A percentile compares a stretch with the other conserved stretches of the same genome.
These are phyloP conservation scores for Platanthera guangdongensis DNA, from an alignment of 106 monocot genomes.

Conservation along the genomic window DNA sequence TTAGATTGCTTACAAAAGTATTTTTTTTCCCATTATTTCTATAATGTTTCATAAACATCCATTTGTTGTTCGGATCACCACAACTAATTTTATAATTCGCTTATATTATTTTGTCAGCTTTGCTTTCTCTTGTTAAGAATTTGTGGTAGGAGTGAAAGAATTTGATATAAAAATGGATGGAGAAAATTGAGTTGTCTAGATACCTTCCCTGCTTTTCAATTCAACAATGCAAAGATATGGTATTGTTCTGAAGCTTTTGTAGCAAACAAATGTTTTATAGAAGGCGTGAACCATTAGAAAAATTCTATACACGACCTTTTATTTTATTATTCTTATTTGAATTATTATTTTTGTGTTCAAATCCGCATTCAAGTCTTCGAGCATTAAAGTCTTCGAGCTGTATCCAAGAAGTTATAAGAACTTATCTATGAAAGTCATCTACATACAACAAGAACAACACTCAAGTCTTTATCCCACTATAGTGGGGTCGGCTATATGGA, in stretches of 20 bases:
- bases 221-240: background rate
- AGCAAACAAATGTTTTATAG: background rate
- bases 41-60: background rate
- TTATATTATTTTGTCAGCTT: background rate
- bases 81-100: background rate
- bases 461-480: no score
- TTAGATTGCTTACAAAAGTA: background rate
- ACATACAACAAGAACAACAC: background rate
- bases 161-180: background rate
- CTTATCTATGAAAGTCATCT: background rate
- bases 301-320: background rate
- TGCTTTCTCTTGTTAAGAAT: background rate
- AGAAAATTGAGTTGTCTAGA: background rate
- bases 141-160: background rate
- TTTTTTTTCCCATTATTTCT: background rate
- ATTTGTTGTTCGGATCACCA: background rate
- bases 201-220: background rate
- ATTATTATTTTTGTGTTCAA: background rate
- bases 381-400: background rate
- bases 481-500: no score
- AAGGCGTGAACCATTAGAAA: background rate
- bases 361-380: background rate
- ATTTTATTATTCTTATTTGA: background rate
- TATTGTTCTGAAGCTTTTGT: background rate
- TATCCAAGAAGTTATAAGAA: background rate